Conservation (phyloP, 768 basidiomycete species). For the Daedaleopsis nitida region DNA sequence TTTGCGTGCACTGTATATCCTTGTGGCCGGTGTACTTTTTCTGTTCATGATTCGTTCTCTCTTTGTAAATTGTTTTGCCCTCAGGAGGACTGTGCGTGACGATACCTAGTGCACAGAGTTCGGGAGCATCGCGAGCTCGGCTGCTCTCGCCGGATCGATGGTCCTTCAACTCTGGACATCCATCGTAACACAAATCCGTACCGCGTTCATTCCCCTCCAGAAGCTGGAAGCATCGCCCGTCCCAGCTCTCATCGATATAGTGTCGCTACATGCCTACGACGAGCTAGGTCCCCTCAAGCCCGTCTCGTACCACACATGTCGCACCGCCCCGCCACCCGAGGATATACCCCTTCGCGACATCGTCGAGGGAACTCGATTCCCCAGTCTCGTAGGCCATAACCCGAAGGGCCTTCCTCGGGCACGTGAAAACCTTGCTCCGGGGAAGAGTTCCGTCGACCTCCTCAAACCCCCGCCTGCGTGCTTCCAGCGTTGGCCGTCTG, state of each 20-base stretch:
- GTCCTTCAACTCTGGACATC: too few species aligned
- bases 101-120: too few species aligned
- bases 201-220: too few species aligned
- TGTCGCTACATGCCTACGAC: too few species aligned
- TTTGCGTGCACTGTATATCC: constrained; percentile 24
- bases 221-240: too few species aligned
- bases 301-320: too few species aligned
- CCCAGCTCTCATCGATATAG: too few species aligned
- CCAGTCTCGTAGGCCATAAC: not conserved
- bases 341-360: not conserved
- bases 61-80: constrained; percentile 9
- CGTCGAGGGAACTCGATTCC: not conserved
- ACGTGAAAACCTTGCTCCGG: constrained; percentile 5
- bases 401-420: not conserved
- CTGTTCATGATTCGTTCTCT: constrained; percentile 4
- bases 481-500: constrained; percentile 14
- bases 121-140: too few species aligned
- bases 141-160: too few species aligned
- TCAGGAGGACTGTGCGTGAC: too few species aligned
- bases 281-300: too few species aligned
- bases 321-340: not conserved
- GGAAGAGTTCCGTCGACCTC: constrained; percentile 15
- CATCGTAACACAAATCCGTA: too few species aligned
- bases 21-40: constrained; percentile 22
- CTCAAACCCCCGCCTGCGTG: constrained; percentile 20